Percentiles rank a stretch among this genome's conserved stretches.
These are phyloP conservation scores for Plantago elongata DNA, from an alignment of 257 asterid genomes.

Conservation along the genomic window DNA sequence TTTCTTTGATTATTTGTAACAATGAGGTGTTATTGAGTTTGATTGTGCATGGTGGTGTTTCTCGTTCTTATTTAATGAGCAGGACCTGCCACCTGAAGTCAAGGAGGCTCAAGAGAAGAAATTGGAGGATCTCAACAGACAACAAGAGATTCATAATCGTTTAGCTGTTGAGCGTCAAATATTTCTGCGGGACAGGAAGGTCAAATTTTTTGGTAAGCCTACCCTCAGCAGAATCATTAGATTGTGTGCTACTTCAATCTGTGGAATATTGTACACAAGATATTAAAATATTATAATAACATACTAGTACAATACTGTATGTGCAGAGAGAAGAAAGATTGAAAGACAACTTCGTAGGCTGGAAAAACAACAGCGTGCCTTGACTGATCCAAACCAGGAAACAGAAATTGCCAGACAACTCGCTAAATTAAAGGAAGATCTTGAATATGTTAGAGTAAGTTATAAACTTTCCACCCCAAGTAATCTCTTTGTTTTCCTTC, in stretches of 20 bases:
- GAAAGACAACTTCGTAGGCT: conserved; percentile 73
- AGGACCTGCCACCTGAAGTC: conserved; percentile 75
- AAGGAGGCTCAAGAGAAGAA: conserved; percentile 73
- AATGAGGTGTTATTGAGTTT: too few relatives aligned
- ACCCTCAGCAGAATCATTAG: background rate
- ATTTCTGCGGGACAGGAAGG: conserved; percentile 65
- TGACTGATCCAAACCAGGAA: conserved; percentile 60
- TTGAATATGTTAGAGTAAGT: conserved; percentile 86
- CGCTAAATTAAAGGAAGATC: conserved; percentile 76
- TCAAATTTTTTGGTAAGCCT: conserved; percentile 72
- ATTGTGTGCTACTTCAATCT: conserved; percentile 5
- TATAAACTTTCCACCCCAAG: conserved; percentile 10
- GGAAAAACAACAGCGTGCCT: conserved; percentile 82
- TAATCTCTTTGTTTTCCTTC: background rate
- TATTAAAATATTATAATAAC: background rate
- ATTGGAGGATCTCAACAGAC: conserved; percentile 80
- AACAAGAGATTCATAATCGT: conserved; percentile 70
- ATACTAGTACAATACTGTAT: conserved; percentile 15
- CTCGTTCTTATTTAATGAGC: conserved; percentile 14
- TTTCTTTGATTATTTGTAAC: too few relatives aligned
- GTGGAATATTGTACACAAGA: background rate
- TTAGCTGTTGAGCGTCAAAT: conserved; percentile 71
- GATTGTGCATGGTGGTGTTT: background rate
- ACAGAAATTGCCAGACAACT: conserved; percentile 62
- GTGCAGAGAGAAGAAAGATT: conserved; percentile 81